phyloP scores from a whole-genome alignment of 1,284 basidiomycete species.

The Cerioporus squamosus region DNA sequence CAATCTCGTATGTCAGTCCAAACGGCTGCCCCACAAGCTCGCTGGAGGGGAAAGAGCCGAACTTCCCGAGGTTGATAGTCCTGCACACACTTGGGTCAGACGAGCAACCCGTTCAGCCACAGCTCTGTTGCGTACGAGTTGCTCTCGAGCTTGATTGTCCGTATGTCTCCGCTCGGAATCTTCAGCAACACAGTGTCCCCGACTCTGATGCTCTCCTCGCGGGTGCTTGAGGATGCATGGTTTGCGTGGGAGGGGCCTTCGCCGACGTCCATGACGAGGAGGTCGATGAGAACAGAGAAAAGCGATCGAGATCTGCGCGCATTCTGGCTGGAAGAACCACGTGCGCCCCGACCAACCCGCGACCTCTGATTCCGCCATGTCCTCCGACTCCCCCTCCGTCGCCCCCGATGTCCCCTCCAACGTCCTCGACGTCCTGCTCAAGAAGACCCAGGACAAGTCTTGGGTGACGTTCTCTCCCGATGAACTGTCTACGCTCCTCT shows the following conservation, averaged over 20 bases:
- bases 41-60: conserved; percentile 72
- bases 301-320: conserved; percentile 19
- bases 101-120: conserved; percentile 1
- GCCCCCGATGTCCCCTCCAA: conserved; percentile 5
- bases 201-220: conserved; percentile 48
- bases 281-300: conserved; percentile 14
- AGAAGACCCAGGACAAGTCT: conserved; percentile 39
- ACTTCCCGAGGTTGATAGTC: conserved; percentile 68
- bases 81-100: conserved; percentile 42
- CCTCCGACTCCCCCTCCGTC: conserved; percentile 15
- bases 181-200: conserved; percentile 70
- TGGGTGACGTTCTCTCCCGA: conserved; percentile 48
- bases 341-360: background rate
- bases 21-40: conserved; percentile 76
- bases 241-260: conserved; percentile 30
- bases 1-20: conserved; percentile 80
- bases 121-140: conserved; percentile 54
- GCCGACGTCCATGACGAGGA: conserved; percentile 29
- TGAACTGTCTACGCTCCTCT: conserved; percentile 57
- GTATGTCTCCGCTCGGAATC: conserved; percentile 72
- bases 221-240: conserved; percentile 8
- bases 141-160: conserved; percentile 66
- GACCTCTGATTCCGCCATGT: conserved; percentile 12
- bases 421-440: conserved; percentile 39
- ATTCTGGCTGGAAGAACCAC: background rate